These are phyloP conservation scores for Mucor circinelloides DNA, from an alignment of 371 early-diverging fungal species.

Conservation along the genomic window DNA sequence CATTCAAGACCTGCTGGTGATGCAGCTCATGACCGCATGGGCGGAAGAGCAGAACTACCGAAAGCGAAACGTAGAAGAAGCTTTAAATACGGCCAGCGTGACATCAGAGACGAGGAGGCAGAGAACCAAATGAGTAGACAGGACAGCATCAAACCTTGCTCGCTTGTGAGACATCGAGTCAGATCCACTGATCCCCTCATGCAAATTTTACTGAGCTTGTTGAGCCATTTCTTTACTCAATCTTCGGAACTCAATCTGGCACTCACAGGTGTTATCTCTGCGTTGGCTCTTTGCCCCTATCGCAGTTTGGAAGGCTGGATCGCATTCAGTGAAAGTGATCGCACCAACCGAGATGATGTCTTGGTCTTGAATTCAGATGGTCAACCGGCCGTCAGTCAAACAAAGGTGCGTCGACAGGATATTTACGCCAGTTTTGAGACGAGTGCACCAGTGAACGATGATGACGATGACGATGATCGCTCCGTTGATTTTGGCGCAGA, in stretches of 20 bases:
- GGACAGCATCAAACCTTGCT: not conserved
- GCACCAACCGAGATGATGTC: constrained; percentile 47
- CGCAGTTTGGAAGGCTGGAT: constrained; percentile 81
- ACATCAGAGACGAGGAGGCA: constrained; percentile 17
- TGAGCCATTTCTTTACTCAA: constrained; percentile 84
- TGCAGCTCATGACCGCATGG: constrained; percentile 14
- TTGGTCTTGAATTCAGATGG: constrained; percentile 19
- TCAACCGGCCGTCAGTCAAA: constrained; percentile 5
- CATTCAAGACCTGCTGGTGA: constrained; percentile 36
- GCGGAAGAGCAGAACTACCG: constrained; percentile 9
- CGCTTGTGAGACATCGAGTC: constrained; percentile 47
- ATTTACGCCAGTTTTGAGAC: constrained; percentile 35
- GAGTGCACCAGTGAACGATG: constrained; percentile 28
- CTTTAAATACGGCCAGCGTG: constrained; percentile 59
- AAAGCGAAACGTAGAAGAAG: constrained; percentile 56
- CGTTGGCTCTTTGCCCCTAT: constrained; percentile 76
- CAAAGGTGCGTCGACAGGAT: constrained; percentile 34
- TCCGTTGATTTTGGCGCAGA: constrained; percentile 53
- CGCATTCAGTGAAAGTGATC: constrained; percentile 66
- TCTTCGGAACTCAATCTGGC: constrained; percentile 89
- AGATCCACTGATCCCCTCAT: constrained; percentile 67
- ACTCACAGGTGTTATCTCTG: constrained; percentile 87
- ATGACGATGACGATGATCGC: constrained; percentile 54
- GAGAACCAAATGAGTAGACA: constrained; percentile 15
- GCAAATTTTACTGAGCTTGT: constrained; percentile 62